Evolutionary conservation across 169 alveolate genomes (phyloP), one percentile per base, ranked within the genome.

Genomic region (Cryptosporidium sp.): DNA sequence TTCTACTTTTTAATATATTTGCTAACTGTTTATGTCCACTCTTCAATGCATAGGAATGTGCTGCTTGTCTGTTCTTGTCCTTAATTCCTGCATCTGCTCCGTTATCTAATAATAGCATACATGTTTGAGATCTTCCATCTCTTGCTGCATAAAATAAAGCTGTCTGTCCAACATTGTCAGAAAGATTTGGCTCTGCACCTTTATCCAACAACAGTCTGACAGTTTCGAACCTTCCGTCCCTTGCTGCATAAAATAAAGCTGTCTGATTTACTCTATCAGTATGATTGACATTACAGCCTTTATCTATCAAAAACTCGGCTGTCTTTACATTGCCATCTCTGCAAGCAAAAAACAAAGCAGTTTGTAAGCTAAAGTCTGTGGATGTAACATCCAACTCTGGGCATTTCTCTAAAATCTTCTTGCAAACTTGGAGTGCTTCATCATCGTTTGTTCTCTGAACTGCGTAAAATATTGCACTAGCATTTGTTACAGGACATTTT

Each of bases 281-380:
- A 84, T 94, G 97, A 85, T 97, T 95, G 16, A 97, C 97, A 55
- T 96, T 93, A 59, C 97, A 94, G 8, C 98, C 98, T 43, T 93
- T 85, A 12, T 93, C 94, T 14, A 95, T 91, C 73, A 97, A 91
- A 86, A 92, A 97, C 8, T 94, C 93, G 70, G 96, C 94, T 35
- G 95, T 93, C 73, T 93, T 93, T 29, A 91, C 91, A 73, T 96
- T 95, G 0, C 99, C 99, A 71, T 97, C 99, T 69, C 99, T 93
- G 9, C 97, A 97, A 4, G 98, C 98, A 93, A 96, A 97, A 93
- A 96, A 97, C 23, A 97, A 91, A 35, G 97, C 95, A n/a, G 98
- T 95, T 73, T 97, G 98, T 43, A 95, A 94, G 91, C 96, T 94
- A 58, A 94, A 86, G 85, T 97, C 99, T 59, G 92, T 92, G 16